These are phyloP conservation scores for Phyllosticta ampelicida DNA, from an alignment of 2,329 filamentous ascomycete genomes.

Conservation along the genomic window DNA sequence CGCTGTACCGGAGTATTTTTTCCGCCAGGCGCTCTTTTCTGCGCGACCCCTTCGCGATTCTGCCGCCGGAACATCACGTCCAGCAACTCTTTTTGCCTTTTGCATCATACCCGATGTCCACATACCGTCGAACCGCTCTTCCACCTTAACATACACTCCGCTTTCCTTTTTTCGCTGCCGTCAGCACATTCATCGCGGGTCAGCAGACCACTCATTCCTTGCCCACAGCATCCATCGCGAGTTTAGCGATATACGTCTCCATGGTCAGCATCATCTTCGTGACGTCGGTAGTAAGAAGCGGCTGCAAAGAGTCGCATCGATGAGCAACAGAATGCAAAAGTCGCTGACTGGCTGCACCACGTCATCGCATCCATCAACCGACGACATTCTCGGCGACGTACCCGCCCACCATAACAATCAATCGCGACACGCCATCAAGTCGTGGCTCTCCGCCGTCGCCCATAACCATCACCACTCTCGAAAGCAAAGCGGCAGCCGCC, in stretches of 20 bases:
- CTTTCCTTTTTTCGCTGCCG: constrained; percentile 35
- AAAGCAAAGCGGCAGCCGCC: not conserved
- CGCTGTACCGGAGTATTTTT: constrained; percentile 30
- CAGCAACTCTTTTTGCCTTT: constrained; percentile 22
- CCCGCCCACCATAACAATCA: not conserved
- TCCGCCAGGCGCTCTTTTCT: constrained; percentile 34
- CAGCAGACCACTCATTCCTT: constrained; percentile 35
- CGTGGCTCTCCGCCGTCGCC: not conserved
- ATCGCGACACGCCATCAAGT: not conserved
- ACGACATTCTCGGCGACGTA: not conserved
- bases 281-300: not conserved
- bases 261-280: not conserved
- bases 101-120: constrained; percentile 35
- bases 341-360: not conserved
- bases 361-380: not conserved
- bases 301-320: constrained; percentile 4
- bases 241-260: constrained; percentile 24
- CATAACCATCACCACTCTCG: not conserved
- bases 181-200: constrained; percentile 33
- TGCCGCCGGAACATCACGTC: constrained; percentile 3
- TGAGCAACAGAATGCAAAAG: constrained; percentile 5
- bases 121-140: constrained; percentile 20
- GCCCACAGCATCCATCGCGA: constrained; percentile 36
- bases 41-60: constrained; percentile 26
- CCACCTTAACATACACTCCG: constrained; percentile 26